A percentile compares a stretch with the other conserved stretches of the same genome.
phyloP scores from a whole-genome alignment of 495 filamentous ascomycete species.

The Mytilinidion resinicola region DNA sequence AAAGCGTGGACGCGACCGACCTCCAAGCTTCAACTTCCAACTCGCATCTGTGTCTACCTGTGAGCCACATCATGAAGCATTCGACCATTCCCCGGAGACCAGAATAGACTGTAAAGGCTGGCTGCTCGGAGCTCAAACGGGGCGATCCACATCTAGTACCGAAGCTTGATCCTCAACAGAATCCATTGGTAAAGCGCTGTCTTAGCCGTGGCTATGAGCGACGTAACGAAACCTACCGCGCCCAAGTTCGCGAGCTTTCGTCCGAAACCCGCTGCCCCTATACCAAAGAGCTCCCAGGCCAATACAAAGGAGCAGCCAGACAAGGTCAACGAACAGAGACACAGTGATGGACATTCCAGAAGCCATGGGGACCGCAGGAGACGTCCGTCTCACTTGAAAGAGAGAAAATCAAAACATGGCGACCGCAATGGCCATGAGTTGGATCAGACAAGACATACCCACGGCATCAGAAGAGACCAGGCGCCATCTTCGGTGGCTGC shows the following conservation, averaged over 20 bases:
- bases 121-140: too few relatives aligned
- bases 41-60: too few relatives aligned
- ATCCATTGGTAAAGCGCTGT: too few relatives aligned
- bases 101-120: too few relatives aligned
- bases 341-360: background rate
- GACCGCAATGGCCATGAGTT: background rate
- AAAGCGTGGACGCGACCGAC: too few relatives aligned
- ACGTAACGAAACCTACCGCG: constrained; percentile 3
- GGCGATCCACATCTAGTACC: too few relatives aligned
- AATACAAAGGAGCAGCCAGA: background rate
- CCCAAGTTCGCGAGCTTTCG: constrained; percentile 35
- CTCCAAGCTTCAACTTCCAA: too few relatives aligned
- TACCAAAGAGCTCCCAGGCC: background rate
- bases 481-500: background rate
- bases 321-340: background rate
- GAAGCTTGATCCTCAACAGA: too few relatives aligned
- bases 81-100: too few relatives aligned
- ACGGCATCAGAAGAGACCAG: background rate
- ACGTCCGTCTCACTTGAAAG: background rate
- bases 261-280: constrained; percentile 17
- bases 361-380: background rate
- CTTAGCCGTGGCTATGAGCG: too few relatives aligned
- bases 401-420: background rate
- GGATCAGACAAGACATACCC: background rate
- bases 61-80: too few relatives aligned